These are phyloP conservation scores for Aspergillus sp. DNA, from an alignment of 2,329 filamentous ascomycete genomes.

Conservation along the genomic window DNA sequence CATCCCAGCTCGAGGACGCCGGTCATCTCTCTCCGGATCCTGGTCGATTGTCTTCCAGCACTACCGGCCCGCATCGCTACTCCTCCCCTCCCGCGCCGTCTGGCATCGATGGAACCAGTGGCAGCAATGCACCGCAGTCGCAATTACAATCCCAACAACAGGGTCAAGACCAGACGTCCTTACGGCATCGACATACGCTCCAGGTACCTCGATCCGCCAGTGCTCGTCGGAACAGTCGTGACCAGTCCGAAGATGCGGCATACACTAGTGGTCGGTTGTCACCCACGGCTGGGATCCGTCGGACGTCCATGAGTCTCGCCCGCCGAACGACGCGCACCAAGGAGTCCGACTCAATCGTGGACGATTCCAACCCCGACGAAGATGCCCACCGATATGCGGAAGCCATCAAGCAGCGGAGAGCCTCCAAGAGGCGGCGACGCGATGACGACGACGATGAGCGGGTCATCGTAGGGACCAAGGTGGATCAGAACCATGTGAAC, in stretches of 20 bases:
- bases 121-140: slow-evolving; percentile 11
- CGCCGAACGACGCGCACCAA: slow-evolving; percentile 76
- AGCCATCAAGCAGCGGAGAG: slow-evolving; percentile 81
- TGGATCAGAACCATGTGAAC: slow-evolving; percentile 93
- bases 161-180: slow-evolving; percentile 47
- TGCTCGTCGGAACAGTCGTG: slow-evolving; percentile 55
- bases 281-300: slow-evolving; percentile 56
- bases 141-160: background rate
- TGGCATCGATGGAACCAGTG: slow-evolving; percentile 42
- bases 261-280: slow-evolving; percentile 72
- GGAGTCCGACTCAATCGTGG: slow-evolving; percentile 72
- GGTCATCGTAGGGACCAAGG: slow-evolving; percentile 91
- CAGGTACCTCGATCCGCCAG: slow-evolving; percentile 68
- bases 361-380: slow-evolving; percentile 79
- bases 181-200: slow-evolving; percentile 78
- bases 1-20: slow-evolving; percentile 25
- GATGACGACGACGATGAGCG: slow-evolving; percentile 86
- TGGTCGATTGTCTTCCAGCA: slow-evolving; percentile 20
- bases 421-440: slow-evolving; percentile 71
- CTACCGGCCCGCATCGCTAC: slow-evolving; percentile 26
- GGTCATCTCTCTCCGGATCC: slow-evolving; percentile 24
- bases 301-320: slow-evolving; percentile 74
- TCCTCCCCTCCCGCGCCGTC: slow-evolving; percentile 49
- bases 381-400: slow-evolving; percentile 90
- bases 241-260: slow-evolving; percentile 55